Percentiles rank a stretch among this genome's conserved stretches.
Evolutionary conservation across 306 rosid genomes (phyloP).

Genomic region (Castanea mollissima): DNA sequence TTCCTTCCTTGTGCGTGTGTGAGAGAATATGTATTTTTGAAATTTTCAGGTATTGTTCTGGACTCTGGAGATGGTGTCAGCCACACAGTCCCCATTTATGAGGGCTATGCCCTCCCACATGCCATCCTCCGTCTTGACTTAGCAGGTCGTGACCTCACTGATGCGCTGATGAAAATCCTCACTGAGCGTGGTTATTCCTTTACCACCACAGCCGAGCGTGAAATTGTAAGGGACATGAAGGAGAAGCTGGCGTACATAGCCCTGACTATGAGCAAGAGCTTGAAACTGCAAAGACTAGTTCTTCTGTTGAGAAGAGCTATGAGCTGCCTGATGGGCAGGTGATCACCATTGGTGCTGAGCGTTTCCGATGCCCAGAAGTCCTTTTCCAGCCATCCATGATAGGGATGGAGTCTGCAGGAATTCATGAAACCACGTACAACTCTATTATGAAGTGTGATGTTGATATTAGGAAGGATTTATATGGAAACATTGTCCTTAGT

Average conservation of each 20-base stretch:
- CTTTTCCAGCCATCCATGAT: slow-evolving; percentile 95
- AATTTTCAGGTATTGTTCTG: slow-evolving; percentile 67
- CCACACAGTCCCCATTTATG: slow-evolving; percentile 82
- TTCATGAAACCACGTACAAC: slow-evolving; percentile 84
- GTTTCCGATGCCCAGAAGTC: slow-evolving; percentile 85
- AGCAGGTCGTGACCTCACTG: slow-evolving; percentile 88
- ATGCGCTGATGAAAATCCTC: slow-evolving; percentile 82
- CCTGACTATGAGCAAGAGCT: slow-evolving; percentile 85
- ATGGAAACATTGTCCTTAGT: slow-evolving; percentile 85
- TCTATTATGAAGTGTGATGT: slow-evolving; percentile 91
- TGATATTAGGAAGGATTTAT: slow-evolving; percentile 82
- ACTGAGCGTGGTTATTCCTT: slow-evolving; percentile 88
- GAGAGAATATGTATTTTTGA: background rate
- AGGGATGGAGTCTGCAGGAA: slow-evolving; percentile 85
- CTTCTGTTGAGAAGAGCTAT: slow-evolving; percentile 79
- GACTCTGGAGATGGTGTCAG: slow-evolving; percentile 94
- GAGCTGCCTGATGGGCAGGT: slow-evolving; percentile 88
- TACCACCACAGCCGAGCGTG: slow-evolving; percentile 86
- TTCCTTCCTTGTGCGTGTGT: background rate
- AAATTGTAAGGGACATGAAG: slow-evolving; percentile 89
- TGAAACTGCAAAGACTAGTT: slow-evolving; percentile 69
- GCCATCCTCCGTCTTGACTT: slow-evolving; percentile 88
- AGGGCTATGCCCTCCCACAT: slow-evolving; percentile 81
- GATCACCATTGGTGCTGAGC: slow-evolving; percentile 83
- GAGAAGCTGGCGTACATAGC: slow-evolving; percentile 86